Percentiles rank a stretch among this genome's conserved stretches.
Evolutionary conservation across 345 rosid species (phyloP).

Genomic region (Populus pruinosa): DNA sequence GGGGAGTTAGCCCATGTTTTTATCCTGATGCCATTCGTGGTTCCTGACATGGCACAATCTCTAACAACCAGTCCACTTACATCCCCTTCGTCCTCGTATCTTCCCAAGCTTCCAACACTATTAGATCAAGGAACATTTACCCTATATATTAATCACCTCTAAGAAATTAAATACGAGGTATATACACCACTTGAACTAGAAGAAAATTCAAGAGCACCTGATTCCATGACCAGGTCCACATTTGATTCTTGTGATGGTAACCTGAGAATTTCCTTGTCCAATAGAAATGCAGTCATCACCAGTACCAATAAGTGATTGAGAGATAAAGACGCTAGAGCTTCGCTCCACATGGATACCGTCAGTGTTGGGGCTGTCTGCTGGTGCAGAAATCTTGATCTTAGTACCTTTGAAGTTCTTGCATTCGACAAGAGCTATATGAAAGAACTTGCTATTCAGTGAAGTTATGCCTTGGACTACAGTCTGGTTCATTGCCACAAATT

Average conservation of each 20-base stretch:
- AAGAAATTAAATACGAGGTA: not conserved
- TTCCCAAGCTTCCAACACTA: not conserved
- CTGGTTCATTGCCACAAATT: not conserved
- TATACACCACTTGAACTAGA: not conserved
- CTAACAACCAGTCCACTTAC: constrained; percentile 46
- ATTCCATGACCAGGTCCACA: not conserved
- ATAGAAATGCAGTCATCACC: not conserved
- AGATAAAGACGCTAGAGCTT: not conserved
- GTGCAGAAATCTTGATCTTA: constrained; percentile 18
- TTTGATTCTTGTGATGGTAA: not conserved
- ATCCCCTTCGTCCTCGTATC: constrained; percentile 12
- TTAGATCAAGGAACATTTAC: not conserved
- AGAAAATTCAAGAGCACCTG: not conserved
- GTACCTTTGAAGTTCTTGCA: constrained; percentile 51
- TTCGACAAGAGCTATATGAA: constrained; percentile 58
- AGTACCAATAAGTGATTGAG: not conserved
- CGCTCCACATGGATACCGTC: too few relatives aligned
- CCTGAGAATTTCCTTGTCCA: not conserved
- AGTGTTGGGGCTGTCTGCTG: not conserved
- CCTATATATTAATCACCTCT: not conserved
- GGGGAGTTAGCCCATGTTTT: constrained; percentile 60
- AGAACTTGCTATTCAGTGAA: constrained; percentile 57
- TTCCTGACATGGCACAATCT: constrained; percentile 24
- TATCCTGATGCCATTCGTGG: constrained; percentile 43
- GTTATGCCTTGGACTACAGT: constrained; percentile 24